Evolutionary conservation across 495 filamentous ascomycete species (phyloP), one percentile per base, ranked within the genome.

Genomic region (Neurospora tetraspora): DNA sequence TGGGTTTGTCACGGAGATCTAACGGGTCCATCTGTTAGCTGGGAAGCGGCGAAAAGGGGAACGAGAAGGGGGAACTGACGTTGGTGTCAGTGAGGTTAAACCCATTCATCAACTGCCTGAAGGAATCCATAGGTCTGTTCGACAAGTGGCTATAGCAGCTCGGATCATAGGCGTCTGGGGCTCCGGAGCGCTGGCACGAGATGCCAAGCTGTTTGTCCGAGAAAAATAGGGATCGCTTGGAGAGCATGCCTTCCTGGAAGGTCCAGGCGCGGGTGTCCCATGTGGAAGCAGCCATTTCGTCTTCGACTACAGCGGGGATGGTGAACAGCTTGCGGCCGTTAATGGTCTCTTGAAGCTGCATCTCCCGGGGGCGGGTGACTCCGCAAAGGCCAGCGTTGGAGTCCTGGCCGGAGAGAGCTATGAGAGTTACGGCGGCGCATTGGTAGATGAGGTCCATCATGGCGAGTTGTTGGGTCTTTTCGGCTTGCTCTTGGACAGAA

Each of bases 241-340:
- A 70, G 16, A 77, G 70, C 43, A 76, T 8, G 14, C 65, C 70
- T 27, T 77, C 73, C 20, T 77, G 76, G 38, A 73, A 40, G 0
- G 74, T 77, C 74, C 76, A 77, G 43, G 76, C 76, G 5, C 76
- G 59, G 8, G 53, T 70, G 6, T 70, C 47, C 73, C 73, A 77
- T 34, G 6, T 68, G 0, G 72, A 74, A 4, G 27, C 39, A 3
- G 59, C 36, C 8, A 38, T 37, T 10, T 72, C 74, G 10, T 45
- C 34, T 1, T 61, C 34, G 7, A 71, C 38, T 20, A 68, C 40
- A 1, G 71, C 74, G 18, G 73, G 71, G 14, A 77, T 31, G 20
- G 71, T 77, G 59, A 76, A 36, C 9, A 77, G 34, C 39, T 71
- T 69, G 40, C 23, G 53, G 20, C 68, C 74, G 10, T 59, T 59